These are phyloP conservation scores for Phytophthora brassicae DNA, from an alignment of 352 stramenopile genomes.

Conservation along the genomic window DNA sequence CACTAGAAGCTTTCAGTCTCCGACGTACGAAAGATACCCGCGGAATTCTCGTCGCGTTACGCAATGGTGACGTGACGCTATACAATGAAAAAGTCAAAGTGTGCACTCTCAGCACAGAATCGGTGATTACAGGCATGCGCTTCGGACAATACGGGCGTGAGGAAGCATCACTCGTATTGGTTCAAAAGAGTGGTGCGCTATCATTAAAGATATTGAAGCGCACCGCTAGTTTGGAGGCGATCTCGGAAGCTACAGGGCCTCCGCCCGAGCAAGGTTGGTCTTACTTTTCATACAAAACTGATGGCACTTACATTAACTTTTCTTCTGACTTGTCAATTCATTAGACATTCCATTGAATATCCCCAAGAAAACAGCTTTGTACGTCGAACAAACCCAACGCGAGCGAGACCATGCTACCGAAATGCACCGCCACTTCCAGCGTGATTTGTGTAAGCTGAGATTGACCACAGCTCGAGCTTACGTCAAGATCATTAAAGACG, in stretches of 20 bases:
- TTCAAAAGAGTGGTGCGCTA: conserved; percentile 78
- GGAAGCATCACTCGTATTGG: conserved; percentile 80
- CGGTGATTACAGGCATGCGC: conserved; percentile 69
- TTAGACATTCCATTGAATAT: conserved; percentile 91
- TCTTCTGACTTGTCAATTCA: background rate
- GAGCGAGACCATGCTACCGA: conserved; percentile 89
- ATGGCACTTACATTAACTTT: background rate
- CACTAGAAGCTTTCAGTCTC: conserved; percentile 76
- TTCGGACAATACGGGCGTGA: conserved; percentile 90
- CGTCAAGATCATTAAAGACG: conserved; percentile 90
- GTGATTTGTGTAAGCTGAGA: conserved; percentile 88
- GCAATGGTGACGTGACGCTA: conserved; percentile 82
- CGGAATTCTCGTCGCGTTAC: conserved; percentile 82
- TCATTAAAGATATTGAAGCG: conserved; percentile 90
- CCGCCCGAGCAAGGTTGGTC: conserved; percentile 78
- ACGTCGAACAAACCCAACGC: conserved; percentile 92
- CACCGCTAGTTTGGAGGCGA: conserved; percentile 76
- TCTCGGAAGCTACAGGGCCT: conserved; percentile 68
- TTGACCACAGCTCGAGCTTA: conserved; percentile 87
- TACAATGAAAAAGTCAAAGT: conserved; percentile 91
- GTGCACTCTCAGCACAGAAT: conserved; percentile 66
- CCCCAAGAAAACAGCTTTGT: conserved; percentile 94
- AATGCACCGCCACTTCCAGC: conserved; percentile 92
- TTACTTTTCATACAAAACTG: background rate
- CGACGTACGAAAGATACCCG: conserved; percentile 74